These are phyloP conservation scores for Chlorociboria aeruginascens DNA, from an alignment of 495 filamentous ascomycete genomes.

Conservation along the genomic window DNA sequence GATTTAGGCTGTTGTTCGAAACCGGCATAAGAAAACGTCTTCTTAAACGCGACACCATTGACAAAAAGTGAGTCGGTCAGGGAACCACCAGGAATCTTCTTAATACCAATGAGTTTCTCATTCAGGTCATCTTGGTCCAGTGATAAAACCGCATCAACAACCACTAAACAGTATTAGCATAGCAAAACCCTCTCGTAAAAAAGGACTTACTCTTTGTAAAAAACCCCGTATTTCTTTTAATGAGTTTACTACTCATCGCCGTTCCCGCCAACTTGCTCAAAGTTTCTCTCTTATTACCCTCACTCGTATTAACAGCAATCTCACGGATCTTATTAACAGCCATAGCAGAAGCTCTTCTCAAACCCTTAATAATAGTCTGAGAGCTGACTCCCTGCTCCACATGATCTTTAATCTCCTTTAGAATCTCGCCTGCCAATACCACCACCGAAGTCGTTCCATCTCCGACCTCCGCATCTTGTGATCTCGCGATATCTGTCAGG, in stretches of 20 bases:
- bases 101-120: constrained; percentile 94
- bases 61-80: constrained; percentile 95
- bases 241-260: constrained; percentile 99
- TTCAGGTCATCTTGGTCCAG: constrained; percentile 95
- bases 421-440: constrained; percentile 86
- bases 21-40: constrained; percentile 97
- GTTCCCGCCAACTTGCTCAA: constrained; percentile 81
- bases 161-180: constrained; percentile 47
- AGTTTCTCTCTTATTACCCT: constrained; percentile 81
- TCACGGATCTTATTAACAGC: constrained; percentile 98
- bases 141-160: constrained; percentile 93
- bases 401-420: constrained; percentile 89
- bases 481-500: constrained; percentile 94
- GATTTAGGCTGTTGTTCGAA: constrained; percentile 98
- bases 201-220: constrained; percentile 76
- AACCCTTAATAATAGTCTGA: constrained; percentile 93
- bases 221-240: constrained; percentile 92
- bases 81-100: constrained; percentile 94
- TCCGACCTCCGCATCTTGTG: constrained; percentile 97
- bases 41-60: constrained; percentile 98
- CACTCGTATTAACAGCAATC: constrained; percentile 78
- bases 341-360: constrained; percentile 78
- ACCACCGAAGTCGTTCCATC: constrained; percentile 97
- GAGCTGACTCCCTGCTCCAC: constrained; percentile 96
- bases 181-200: neutral